A percentile compares a stretch with the other conserved stretches of the same genome.
Evolutionary conservation across 208 protist genomes (phyloP).

Genomic region (Trypanosoma conorhini): DNA sequence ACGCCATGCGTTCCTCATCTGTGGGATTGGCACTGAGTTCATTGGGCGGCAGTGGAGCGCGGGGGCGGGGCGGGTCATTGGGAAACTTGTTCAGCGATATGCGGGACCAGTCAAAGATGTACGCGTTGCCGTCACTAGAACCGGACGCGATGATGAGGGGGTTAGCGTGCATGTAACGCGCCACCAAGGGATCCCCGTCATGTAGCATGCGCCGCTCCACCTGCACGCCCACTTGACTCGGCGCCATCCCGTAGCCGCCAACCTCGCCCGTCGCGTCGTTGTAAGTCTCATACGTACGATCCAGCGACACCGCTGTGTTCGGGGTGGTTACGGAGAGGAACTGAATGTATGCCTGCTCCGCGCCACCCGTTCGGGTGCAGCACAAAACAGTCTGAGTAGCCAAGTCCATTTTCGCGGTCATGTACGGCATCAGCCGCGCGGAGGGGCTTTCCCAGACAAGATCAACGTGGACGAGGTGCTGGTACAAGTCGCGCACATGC

Average conservation of each 20-base stretch:
- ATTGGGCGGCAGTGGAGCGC: slow-evolving; percentile 86
- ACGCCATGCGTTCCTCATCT: slow-evolving; percentile 76
- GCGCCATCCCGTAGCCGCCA: slow-evolving; percentile 89
- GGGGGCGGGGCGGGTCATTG: slow-evolving; percentile 86
- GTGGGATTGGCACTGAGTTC: slow-evolving; percentile 66
- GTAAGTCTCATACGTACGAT: slow-evolving; percentile 50
- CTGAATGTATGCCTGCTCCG: slow-evolving; percentile 87
- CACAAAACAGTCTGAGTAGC: slow-evolving; percentile 76
- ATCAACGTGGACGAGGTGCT: slow-evolving; percentile 86
- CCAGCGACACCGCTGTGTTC: slow-evolving; percentile 39
- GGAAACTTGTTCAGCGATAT: slow-evolving; percentile 86
- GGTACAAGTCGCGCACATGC: slow-evolving; percentile 85
- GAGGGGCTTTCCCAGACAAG: slow-evolving; percentile 86
- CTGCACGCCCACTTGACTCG: slow-evolving; percentile 53
- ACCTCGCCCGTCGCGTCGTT: slow-evolving; percentile 89
- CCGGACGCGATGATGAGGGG: slow-evolving; percentile 78
- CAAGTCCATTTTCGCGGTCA: slow-evolving; percentile 52
- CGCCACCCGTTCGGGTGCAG: slow-evolving; percentile 74
- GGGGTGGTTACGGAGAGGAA: slow-evolving; percentile 73
- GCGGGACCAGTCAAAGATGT: slow-evolving; percentile 91
- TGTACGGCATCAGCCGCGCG: slow-evolving; percentile 83
- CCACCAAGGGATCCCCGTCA: slow-evolving; percentile 82
- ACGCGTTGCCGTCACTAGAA: slow-evolving; percentile 78
- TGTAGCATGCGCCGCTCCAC: slow-evolving; percentile 85
- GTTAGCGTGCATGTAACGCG: slow-evolving; percentile 86